Conservation (phyloP, 805 yeast genomes). For the Zygosaccharomyces lentus region DNA sequence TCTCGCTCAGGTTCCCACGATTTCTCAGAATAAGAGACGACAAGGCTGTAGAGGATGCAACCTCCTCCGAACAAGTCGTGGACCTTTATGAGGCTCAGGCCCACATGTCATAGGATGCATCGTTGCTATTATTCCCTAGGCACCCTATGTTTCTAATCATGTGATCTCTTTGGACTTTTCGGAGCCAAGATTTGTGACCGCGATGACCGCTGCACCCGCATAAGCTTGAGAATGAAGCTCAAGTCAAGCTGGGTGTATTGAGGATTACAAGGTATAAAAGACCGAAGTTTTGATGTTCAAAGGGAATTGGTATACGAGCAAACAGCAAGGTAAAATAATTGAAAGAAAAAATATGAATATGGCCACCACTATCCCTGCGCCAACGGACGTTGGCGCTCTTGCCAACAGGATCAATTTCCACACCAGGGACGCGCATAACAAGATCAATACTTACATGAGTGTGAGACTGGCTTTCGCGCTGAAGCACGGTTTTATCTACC, state of each 20-base stretch:
- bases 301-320: not conserved
- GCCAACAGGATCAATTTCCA: conserved; percentile 75
- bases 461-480: conserved; percentile 70
- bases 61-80: conserved; percentile 75
- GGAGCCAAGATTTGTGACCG: conserved; percentile 9
- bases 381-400: conserved; percentile 75
- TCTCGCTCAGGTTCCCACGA: conserved; percentile 84
- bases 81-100: conserved; percentile 80
- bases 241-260: not conserved
- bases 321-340: not conserved
- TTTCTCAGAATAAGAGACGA: conserved; percentile 82
- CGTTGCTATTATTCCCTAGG: not conserved
- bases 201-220: conserved; percentile 5
- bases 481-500: conserved; percentile 68
- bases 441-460: conserved; percentile 63
- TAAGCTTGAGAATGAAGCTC: not conserved
- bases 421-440: conserved; percentile 63
- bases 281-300: not conserved
- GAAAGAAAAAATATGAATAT: conserved; percentile 2
- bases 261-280: not conserved
- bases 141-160: conserved; percentile 1
- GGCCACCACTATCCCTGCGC: conserved; percentile 61
- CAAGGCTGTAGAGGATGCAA: conserved; percentile 80
- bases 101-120: conserved; percentile 13
- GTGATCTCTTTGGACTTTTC: conserved; percentile 19